Evolutionary conservation across 208 protist genomes (phyloP).

Genomic region (Crithidia fasciculata): DNA sequence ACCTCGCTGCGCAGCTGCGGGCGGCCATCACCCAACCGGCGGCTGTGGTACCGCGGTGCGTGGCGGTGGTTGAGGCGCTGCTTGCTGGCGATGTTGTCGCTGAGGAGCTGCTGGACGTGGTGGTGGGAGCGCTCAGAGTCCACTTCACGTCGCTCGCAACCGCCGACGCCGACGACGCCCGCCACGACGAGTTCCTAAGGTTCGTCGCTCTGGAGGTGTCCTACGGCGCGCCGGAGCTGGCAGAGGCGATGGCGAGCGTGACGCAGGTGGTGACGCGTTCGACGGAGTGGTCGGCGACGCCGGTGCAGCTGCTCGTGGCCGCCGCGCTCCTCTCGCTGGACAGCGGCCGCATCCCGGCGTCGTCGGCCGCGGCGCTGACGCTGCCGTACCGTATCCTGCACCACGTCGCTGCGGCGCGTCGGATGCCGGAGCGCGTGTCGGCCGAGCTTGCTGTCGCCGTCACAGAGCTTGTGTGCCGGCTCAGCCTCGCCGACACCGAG

Average conservation of each 20-base stretch:
- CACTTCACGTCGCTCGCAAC: conserved; percentile 5
- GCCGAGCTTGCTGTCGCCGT: conserved; percentile 12
- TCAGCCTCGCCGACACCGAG: background rate
- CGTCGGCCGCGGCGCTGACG: background rate
- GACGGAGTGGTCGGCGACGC: background rate
- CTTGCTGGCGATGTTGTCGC: conserved; percentile 26
- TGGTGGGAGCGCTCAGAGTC: conserved; percentile 30
- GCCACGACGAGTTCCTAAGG: conserved; percentile 13
- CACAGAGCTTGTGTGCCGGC: conserved; percentile 1
- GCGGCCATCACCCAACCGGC: background rate
- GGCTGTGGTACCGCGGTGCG: background rate
- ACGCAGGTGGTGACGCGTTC: conserved; percentile 30
- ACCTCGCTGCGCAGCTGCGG: conserved; percentile 7
- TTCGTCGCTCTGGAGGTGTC: conserved; percentile 38
- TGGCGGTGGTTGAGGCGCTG: conserved; percentile 31
- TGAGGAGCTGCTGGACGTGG: conserved; percentile 53
- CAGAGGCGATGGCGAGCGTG: conserved; percentile 23
- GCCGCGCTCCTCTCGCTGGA: conserved; percentile 21
- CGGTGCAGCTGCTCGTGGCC: conserved; percentile 21
- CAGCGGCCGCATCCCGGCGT: background rate
- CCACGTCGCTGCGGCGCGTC: conserved; percentile 21
- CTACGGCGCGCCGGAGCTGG: conserved; percentile 55
- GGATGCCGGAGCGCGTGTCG: background rate
- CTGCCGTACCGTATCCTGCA: conserved; percentile 31
- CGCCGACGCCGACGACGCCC: background rate